Conservation (phyloP, 2,329 filamentous ascomycete species). For the Botrytis galanthina region DNA sequence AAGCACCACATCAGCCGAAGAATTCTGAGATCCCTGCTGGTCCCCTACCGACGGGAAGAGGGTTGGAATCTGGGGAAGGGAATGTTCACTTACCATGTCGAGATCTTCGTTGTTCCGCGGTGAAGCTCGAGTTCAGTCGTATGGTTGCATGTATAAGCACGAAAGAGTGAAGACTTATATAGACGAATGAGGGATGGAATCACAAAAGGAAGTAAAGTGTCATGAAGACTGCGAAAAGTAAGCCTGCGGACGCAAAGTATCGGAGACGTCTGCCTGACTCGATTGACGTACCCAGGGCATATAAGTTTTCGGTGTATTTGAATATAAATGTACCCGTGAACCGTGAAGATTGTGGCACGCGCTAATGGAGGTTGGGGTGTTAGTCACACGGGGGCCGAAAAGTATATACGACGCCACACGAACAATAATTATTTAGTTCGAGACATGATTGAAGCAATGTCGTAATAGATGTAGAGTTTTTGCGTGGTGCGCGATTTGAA, state of each 20-base stretch:
- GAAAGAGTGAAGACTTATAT: constrained; percentile 15
- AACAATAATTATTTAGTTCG: background rate
- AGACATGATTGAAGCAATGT: constrained; percentile 16
- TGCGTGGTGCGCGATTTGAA: background rate
- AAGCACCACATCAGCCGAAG: constrained; percentile 8
- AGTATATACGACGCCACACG: constrained; percentile 24
- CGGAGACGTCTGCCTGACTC: constrained; percentile 15
- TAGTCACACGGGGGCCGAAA: constrained; percentile 33
- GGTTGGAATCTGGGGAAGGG: background rate
- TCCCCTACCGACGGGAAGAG: constrained; percentile 8
- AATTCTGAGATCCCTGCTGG: background rate
- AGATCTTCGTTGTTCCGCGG: constrained; percentile 10
- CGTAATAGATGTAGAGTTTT: constrained; percentile 3
- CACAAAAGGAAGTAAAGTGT: constrained; percentile 1
- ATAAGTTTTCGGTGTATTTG: constrained; percentile 9
- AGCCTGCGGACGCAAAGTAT: constrained; percentile 8
- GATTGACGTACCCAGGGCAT: constrained; percentile 6
- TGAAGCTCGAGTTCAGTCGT: constrained; percentile 10
- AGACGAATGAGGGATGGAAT: constrained; percentile 14
- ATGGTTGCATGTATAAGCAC: constrained; percentile 15
- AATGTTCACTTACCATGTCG: constrained; percentile 17
- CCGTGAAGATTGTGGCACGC: constrained; percentile 30
- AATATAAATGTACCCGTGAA: constrained; percentile 18
- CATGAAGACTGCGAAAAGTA: constrained; percentile 2
- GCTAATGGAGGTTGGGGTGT: constrained; percentile 25